These are phyloP conservation scores for Lentinula sp. DNA, from an alignment of 768 basidiomycete species.

Conservation along the genomic window DNA sequence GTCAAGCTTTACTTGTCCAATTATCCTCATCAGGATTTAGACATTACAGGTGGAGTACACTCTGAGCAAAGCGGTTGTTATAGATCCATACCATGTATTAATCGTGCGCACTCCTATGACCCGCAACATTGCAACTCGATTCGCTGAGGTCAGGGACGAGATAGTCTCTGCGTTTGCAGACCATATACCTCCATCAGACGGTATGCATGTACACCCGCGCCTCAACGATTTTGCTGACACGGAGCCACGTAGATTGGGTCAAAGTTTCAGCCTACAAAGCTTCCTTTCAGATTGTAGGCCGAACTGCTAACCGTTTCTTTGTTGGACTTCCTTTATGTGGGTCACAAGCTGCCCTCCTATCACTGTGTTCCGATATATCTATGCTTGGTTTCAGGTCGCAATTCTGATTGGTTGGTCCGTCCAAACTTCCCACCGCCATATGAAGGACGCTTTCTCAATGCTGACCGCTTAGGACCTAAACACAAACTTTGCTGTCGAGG, in stretches of 20 bases:
- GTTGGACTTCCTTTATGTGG: neutral
- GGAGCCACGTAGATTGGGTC: neutral
- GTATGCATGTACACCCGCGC: neutral
- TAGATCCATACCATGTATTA: neutral
- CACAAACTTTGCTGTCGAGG: conserved; percentile 21
- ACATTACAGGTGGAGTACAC: neutral
- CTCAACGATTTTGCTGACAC: neutral
- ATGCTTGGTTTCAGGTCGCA: neutral
- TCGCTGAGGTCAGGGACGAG: neutral
- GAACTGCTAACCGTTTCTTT: neutral
- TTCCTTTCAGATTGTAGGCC: neutral
- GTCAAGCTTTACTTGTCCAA: neutral
- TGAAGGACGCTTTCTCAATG: neutral
- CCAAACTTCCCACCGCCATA: neutral
- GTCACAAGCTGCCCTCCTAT: neutral
- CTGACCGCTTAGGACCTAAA: conserved; percentile 10
- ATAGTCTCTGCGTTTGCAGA: neutral
- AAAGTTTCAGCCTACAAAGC: neutral
- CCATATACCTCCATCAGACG: neutral
- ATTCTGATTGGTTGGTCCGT: conserved; percentile 1
- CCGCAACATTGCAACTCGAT: neutral
- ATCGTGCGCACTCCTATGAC: neutral
- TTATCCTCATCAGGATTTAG: neutral
- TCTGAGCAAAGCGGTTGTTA: neutral
- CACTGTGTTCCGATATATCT: no score